These are phyloP conservation scores for Eucalyptus melliodora DNA, from an alignment of 345 rosid species.

Conservation along the genomic window DNA sequence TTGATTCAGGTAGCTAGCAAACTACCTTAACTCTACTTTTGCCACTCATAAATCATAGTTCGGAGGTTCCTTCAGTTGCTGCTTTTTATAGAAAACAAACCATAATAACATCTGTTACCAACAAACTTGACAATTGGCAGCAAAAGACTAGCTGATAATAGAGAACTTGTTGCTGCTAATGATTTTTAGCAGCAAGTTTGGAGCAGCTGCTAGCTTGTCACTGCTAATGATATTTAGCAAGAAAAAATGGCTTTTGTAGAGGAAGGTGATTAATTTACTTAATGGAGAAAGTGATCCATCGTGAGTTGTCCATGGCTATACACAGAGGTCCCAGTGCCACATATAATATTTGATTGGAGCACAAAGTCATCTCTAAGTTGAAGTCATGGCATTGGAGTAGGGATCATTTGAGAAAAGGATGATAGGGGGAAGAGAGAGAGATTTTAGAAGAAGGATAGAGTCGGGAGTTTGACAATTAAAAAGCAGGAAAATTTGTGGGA, in stretches of 20 bases:
- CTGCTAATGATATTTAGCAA: background rate
- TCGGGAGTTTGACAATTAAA: background rate
- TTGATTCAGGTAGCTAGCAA: slow-evolving; percentile 57
- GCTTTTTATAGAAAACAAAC: background rate
- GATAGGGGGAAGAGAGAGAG: background rate
- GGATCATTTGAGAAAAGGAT: background rate
- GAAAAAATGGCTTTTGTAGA: background rate
- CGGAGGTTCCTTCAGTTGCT: background rate
- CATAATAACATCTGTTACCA: background rate
- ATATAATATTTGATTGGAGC: background rate
- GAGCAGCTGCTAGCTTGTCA: background rate
- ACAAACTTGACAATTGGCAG: background rate
- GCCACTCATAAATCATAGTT: background rate
- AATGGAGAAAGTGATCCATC: background rate
- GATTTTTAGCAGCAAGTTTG: background rate
- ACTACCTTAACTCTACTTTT: background rate
- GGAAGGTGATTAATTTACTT: background rate
- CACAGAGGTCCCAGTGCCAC: background rate
- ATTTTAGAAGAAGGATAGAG: background rate
- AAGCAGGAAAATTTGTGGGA: background rate
- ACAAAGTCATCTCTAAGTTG: background rate
- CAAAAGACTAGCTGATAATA: background rate
- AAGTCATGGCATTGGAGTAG: background rate
- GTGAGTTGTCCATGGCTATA: background rate
- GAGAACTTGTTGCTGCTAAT: background rate